Base-by-base conservation (phyloP, 148 eudicot species). In the Cornus florida region DNA sequence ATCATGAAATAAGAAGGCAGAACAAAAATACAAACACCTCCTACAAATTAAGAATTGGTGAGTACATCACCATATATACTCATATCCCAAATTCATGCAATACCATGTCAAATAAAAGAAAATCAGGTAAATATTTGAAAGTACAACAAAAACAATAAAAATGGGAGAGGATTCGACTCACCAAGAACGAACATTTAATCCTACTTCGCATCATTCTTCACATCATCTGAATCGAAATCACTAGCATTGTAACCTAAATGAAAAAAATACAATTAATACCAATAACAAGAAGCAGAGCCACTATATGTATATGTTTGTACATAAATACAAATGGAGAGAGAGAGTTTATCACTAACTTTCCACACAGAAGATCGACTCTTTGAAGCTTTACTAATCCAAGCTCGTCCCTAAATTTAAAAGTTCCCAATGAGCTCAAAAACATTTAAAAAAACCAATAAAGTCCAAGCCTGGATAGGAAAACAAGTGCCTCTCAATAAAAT, bases 201-300 rank as follows among this genome's bases (percentile, higher is more conserved):
- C 32, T 57, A 72, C 39, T 81, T 80, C 65, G 67, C 83, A 69
- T 80, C 85, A 57, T 56, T 75, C 78, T 75, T 70, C 57, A 75
- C 50, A 77, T 84, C 89, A 78, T 88, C 86, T 39, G 89, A 88
- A 70, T 88, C 91, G 8, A 89, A 86, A 70, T 88, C 91, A 81
- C 91, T 88, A 46, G 83, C 87, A 86, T 88, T 86, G 72, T 88
- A 88, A 23, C 91, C 91, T 88, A 70, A 53, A 69, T 68, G 74
- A 22, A 80, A 28, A 35, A 35, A 57, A n/a, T 7, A 72, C 6
- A 59, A 46, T 75, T 22, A 73, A 74, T 48, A 74, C 65, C 46
- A 28, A 79, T 14, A 50, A 33, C 17, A 16, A 22, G 32, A 75
- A 71, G 17, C 46, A 2, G 50, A 71, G 17, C 66, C 10, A 13